Conservation (phyloP, 2,329 filamentous ascomycete species). For the Anisogramma anomala region DNA sequence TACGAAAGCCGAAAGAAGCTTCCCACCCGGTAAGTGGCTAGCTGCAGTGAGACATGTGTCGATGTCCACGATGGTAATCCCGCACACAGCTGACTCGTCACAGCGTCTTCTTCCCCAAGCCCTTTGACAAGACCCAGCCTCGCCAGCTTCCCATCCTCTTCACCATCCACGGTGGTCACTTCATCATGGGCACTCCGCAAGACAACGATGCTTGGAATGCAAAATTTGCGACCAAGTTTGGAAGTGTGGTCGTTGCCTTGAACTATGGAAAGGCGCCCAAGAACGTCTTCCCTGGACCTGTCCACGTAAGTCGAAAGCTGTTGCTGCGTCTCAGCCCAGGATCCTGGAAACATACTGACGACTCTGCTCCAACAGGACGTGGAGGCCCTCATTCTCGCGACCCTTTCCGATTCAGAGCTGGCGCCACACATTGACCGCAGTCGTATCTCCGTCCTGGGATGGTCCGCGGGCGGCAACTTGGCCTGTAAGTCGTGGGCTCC, state of each 20-base stretch:
- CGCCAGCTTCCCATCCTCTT: slow-evolving; percentile 5
- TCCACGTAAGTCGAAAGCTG: neutral
- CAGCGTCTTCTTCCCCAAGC: slow-evolving; percentile 8
- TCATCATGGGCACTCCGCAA: slow-evolving; percentile 8
- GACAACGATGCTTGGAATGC: slow-evolving; percentile 10
- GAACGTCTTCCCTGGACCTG: slow-evolving; percentile 4
- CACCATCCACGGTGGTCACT: slow-evolving; percentile 7
- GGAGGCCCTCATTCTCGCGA: slow-evolving; percentile 1
- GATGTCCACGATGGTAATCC: neutral
- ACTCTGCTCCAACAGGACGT: no score
- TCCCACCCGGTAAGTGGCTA: neutral
- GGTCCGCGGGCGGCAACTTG: slow-evolving; percentile 5
- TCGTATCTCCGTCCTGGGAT: slow-evolving; percentile 3
- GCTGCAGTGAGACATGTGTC: neutral
- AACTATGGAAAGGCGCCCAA: slow-evolving; percentile 8
- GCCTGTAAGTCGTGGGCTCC: slow-evolving; percentile 1
- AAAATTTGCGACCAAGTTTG: slow-evolving; percentile 4
- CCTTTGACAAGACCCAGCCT: slow-evolving; percentile 8
- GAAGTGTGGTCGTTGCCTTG: slow-evolving; percentile 2
- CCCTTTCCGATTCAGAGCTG: slow-evolving; percentile 4
- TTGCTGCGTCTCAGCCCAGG: neutral
- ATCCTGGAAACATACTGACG: no score
- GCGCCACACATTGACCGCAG: slow-evolving; percentile 3
- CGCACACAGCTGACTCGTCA: neutral
- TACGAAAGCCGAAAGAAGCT: slow-evolving; percentile 6